phyloP scores from a whole-genome alignment of 1,284 basidiomycete genomes.

The Ganoderma lingzhi region DNA sequence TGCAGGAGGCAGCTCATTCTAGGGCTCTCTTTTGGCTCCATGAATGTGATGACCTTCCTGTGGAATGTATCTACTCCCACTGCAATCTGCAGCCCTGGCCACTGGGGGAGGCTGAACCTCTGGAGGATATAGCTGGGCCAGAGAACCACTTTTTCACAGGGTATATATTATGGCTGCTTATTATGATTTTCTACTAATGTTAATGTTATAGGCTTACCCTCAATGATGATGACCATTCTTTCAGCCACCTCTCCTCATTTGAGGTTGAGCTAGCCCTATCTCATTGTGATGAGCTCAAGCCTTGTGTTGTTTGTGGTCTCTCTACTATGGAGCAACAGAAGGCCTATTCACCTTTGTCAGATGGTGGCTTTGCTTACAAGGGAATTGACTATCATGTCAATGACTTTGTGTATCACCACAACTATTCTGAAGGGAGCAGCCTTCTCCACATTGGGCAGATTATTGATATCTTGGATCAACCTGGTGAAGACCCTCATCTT shows the following conservation, averaged over 20 bases:
- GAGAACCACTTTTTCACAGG: slow-evolving; percentile 62
- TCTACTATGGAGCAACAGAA: slow-evolving; percentile 36
- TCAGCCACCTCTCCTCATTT: slow-evolving; percentile 50
- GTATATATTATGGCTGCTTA: slow-evolving; percentile 41
- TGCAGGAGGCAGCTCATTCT: slow-evolving; percentile 71
- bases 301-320: slow-evolving; percentile 58
- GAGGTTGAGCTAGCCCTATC: slow-evolving; percentile 43
- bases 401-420: slow-evolving; percentile 66
- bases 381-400: slow-evolving; percentile 59
- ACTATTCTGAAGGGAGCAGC: slow-evolving; percentile 32
- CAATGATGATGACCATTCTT: slow-evolving; percentile 52
- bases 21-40: slow-evolving; percentile 61
- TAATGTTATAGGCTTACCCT: slow-evolving; percentile 42
- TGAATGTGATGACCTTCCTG: slow-evolving; percentile 58
- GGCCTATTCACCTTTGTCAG: slow-evolving; percentile 36
- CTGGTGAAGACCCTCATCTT: slow-evolving; percentile 37
- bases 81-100: slow-evolving; percentile 56
- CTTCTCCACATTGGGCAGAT: slow-evolving; percentile 66
- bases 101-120: slow-evolving; percentile 51
- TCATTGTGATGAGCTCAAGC: slow-evolving; percentile 43
- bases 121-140: slow-evolving; percentile 46
- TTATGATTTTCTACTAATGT: background rate
- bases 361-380: slow-evolving; percentile 44
- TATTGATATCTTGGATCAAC: slow-evolving; percentile 38
- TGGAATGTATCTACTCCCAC: slow-evolving; percentile 62